These are phyloP conservation scores for Populus deltoides DNA, from an alignment of 345 rosid genomes.

Conservation along the genomic window DNA sequence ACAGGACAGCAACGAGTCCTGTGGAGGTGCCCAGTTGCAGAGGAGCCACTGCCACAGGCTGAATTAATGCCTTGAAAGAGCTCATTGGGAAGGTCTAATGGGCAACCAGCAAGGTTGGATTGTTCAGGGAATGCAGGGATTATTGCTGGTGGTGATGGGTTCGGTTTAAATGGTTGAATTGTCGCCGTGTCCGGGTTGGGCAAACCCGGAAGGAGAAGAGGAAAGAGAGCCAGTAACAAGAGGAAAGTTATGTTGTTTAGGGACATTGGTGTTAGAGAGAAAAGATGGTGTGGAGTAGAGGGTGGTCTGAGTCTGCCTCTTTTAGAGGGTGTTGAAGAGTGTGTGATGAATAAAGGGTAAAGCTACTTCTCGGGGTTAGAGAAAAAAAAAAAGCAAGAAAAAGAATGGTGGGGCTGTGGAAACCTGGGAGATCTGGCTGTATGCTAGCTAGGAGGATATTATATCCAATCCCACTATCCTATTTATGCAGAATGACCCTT, in stretches of 20 bases:
- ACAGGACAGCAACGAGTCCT: slow-evolving; percentile 81
- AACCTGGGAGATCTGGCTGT: background rate
- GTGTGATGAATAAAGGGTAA: background rate
- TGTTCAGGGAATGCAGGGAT: slow-evolving; percentile 96
- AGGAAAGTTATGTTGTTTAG: slow-evolving; percentile 16
- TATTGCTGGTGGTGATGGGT: slow-evolving; percentile 57
- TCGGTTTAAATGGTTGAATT: slow-evolving; percentile 43
- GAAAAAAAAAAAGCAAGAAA: background rate
- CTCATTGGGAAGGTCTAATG: slow-evolving; percentile 61
- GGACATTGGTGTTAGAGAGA: slow-evolving; percentile 19
- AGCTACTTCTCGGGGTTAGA: background rate
- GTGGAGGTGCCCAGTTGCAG: slow-evolving; percentile 36
- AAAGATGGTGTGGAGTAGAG: slow-evolving; percentile 21
- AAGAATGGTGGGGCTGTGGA: background rate
- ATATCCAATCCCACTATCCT: too few relatives aligned
- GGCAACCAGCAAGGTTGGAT: slow-evolving; percentile 63
- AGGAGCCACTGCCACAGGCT: slow-evolving; percentile 44
- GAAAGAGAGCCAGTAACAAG: slow-evolving; percentile 11
- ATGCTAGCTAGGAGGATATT: too few relatives aligned
- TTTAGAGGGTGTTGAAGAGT: background rate
- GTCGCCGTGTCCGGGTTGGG: slow-evolving; percentile 43
- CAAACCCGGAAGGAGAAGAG: slow-evolving; percentile 12
- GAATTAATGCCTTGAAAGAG: slow-evolving; percentile 61
- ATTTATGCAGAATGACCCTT: too few relatives aligned
- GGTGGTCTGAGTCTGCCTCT: background rate